Conservation (phyloP, 768 basidiomycete genomes). For the Peribolospora kevripleyi region DNA sequence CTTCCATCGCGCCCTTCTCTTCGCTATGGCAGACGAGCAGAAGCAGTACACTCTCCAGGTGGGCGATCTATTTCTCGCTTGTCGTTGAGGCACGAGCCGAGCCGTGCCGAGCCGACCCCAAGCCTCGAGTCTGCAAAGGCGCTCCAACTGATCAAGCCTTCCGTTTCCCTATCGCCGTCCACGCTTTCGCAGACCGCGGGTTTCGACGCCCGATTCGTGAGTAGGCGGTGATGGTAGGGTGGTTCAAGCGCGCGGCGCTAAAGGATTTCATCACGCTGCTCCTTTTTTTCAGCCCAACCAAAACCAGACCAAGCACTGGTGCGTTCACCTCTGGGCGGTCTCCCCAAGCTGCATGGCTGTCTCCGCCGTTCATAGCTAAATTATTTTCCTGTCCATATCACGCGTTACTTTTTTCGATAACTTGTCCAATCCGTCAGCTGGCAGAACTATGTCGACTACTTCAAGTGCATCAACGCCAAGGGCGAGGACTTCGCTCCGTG, state of each 20-base stretch:
- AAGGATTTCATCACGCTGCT: neutral
- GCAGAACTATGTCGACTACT: constrained; percentile 63
- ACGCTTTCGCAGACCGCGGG: constrained; percentile 46
- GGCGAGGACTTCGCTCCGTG: constrained; percentile 96
- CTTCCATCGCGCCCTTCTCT: too few species aligned
- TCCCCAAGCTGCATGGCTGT: neutral
- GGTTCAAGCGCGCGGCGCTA: neutral
- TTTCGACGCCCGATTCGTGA: constrained; percentile 46
- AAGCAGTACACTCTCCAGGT: too few species aligned
- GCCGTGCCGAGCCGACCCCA: too few species aligned
- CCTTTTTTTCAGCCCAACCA: constrained; percentile 30
- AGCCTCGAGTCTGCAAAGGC: too few species aligned
- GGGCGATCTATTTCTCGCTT: too few species aligned
- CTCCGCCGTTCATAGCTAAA: neutral
- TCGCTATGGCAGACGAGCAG: too few species aligned
- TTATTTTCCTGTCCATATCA: neutral
- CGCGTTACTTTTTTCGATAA: neutral
- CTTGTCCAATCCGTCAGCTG: neutral
- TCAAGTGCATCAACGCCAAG: constrained; percentile 89
- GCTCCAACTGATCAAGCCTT: too few species aligned
- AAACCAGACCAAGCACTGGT: constrained; percentile 97
- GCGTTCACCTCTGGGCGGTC: constrained; percentile 12
- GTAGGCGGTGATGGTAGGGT: neutral
- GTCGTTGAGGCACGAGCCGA: too few species aligned
- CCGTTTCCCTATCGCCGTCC: too few species aligned